A percentile compares a stretch with the other conserved stretches of the same genome.
Conservation (phyloP, 306 rosid genomes). For the Rosa rugosa region DNA sequence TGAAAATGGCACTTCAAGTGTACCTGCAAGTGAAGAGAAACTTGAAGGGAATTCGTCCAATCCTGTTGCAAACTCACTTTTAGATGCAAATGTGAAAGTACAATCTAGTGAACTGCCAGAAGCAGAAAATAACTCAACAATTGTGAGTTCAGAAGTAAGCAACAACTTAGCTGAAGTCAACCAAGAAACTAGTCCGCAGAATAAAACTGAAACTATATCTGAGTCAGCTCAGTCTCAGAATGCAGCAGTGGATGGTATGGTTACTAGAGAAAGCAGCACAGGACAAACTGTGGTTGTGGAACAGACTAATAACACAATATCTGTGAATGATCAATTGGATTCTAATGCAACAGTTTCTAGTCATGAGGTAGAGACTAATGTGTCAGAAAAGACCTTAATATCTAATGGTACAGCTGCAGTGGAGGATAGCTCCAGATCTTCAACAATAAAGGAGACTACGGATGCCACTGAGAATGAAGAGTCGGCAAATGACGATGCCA, state of each 20-base stretch:
- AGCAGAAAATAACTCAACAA: constrained; percentile 29
- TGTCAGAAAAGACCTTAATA: constrained; percentile 27
- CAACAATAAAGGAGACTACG: constrained; percentile 32
- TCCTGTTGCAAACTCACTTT: constrained; percentile 26
- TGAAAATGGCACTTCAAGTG: constrained; percentile 29
- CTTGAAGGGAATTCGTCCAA: constrained; percentile 33
- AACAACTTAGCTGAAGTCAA: constrained; percentile 7
- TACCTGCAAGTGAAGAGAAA: constrained; percentile 31
- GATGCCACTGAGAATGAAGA: constrained; percentile 40
- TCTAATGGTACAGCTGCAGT: constrained; percentile 36
- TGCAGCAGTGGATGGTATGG: constrained; percentile 20
- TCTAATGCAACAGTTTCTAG: constrained; percentile 28
- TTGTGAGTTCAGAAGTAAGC: constrained; percentile 22
- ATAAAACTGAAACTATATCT: constrained; percentile 20
- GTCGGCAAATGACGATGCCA: not conserved
- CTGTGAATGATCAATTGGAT: constrained; percentile 35
- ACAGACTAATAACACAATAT: constrained; percentile 28
- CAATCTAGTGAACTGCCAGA: constrained; percentile 37
- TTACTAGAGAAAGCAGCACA: constrained; percentile 28
- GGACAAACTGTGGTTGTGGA: constrained; percentile 30
- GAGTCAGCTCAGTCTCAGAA: constrained; percentile 27
- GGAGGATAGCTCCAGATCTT: constrained; percentile 25
- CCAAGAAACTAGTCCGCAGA: constrained; percentile 32
- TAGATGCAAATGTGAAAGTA: constrained; percentile 23
- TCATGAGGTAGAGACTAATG: constrained; percentile 25